Base-by-base conservation (phyloP, 2,329 filamentous ascomycete genomes). In the Aspergillus niger region DNA sequence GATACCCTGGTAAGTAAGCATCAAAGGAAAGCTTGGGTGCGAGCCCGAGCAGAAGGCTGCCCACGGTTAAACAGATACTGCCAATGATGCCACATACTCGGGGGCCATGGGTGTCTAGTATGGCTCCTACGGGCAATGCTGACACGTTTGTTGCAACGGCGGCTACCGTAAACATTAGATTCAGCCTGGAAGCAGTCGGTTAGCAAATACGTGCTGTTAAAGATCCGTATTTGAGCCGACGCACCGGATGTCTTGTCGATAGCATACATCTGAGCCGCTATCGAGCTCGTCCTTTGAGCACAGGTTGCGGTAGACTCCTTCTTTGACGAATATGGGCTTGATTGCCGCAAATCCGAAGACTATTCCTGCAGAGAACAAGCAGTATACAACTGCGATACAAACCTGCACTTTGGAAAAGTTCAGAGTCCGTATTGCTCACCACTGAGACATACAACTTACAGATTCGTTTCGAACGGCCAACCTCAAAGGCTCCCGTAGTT, bases 111-210 rank as follows among this genome's bases (percentile, higher is more conserved):
- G 87, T 83, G 76, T 97, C 93, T 22, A 97, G 84, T 48, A 96
- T 89, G 2, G 91, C 91, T 49, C 93, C 93, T 10, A 96, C 87
- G 2, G 92, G 91, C 6, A 97, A 82, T 11, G 93, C 92, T 43
- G 88, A 91, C 11, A 96, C 89, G 70, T 97, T 97, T 41, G 92
- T 96, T 6, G 86, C 90, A 8, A 96, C 92, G 13, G 92, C 92
- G 11, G 92, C 92, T 43, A 92, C 85, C 5, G 92, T 96, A 81
- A 97, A 97, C 91, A 96, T 96, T 66, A 97, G 80, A 74, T 97
- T 97, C 59, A 97, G 83, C 61, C 81, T 82, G 55, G 13, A n/a
- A 5, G 17, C 13, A 48, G 56, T 61, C 39, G 60, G 54, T 30
- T 28, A 17, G 13, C 51, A 26, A 15, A 15, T 26, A 5, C 11